Percentiles rank a stretch among this genome's conserved stretches.
Conservation (phyloP, 2,329 filamentous ascomycete species). For the Madurella fahalii region DNA sequence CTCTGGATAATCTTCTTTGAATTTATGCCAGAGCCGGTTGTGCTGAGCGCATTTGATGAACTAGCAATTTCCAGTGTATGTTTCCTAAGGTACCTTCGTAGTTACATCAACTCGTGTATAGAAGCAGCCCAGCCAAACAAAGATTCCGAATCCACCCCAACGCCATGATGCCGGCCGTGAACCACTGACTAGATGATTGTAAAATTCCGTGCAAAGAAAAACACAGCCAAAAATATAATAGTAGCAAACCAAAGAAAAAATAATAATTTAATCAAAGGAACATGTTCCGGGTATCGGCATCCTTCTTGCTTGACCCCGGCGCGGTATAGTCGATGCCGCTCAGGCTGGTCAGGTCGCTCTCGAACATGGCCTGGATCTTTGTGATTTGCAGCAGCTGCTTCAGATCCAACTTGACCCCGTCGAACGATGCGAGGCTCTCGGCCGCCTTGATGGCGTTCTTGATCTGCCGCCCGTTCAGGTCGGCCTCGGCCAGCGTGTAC, state of each 20-base stretch:
- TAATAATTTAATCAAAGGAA: slow-evolving; percentile 19
- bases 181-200: too few relatives aligned
- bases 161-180: too few relatives aligned
- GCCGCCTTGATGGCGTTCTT: slow-evolving; percentile 34
- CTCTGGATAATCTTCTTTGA: too few relatives aligned
- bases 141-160: too few relatives aligned
- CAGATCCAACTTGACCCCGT: slow-evolving; percentile 21
- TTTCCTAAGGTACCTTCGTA: too few relatives aligned
- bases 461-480: slow-evolving; percentile 39
- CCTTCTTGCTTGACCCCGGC: slow-evolving; percentile 19
- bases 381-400: slow-evolving; percentile 24
- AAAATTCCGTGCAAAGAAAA: not conserved
- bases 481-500: slow-evolving; percentile 30
- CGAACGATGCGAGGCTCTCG: slow-evolving; percentile 24
- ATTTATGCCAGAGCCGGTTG: too few relatives aligned
- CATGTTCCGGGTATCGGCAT: slow-evolving; percentile 24
- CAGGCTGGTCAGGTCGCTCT: slow-evolving; percentile 23
- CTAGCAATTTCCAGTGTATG: too few relatives aligned
- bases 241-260: not conserved
- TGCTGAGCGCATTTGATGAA: too few relatives aligned
- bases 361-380: slow-evolving; percentile 27
- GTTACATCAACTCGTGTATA: too few relatives aligned
- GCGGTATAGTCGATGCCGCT: slow-evolving; percentile 25
- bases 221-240: not conserved
- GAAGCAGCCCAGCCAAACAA: too few relatives aligned